These are phyloP conservation scores for Neurospora sublineolata DNA, from an alignment of 495 filamentous ascomycete genomes.

Conservation along the genomic window DNA sequence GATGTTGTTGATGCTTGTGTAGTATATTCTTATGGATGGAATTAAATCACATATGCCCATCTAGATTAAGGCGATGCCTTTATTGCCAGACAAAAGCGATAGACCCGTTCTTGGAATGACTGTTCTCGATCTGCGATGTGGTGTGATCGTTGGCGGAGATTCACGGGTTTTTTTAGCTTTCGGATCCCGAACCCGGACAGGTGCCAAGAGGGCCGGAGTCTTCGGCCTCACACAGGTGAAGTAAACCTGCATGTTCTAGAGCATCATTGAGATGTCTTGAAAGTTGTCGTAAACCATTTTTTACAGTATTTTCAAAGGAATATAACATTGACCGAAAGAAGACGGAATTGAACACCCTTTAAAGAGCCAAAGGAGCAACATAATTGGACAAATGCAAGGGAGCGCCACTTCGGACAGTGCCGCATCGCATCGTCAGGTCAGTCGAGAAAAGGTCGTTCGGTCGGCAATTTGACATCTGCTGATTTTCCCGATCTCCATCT, in stretches of 20 bases:
- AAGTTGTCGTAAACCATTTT: background rate
- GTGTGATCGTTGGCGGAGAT: background rate
- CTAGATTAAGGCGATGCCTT: background rate
- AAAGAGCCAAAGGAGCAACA: background rate
- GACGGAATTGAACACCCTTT: background rate
- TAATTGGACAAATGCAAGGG: background rate
- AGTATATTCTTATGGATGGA: background rate
- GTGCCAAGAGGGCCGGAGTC: background rate
- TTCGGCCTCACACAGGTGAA: background rate
- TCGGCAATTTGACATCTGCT: background rate
- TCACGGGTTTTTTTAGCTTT: background rate
- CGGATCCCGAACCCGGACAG: background rate
- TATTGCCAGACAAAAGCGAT: background rate
- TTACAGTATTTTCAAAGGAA: background rate
- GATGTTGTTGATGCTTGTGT: background rate
- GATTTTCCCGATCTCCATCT: background rate
- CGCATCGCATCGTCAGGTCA: background rate
- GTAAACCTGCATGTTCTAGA: background rate
- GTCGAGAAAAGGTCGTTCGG: background rate
- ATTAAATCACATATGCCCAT: background rate
- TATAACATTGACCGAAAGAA: background rate
- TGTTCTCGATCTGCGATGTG: background rate
- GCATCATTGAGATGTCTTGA: background rate
- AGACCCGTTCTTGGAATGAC: background rate
- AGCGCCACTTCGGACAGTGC: background rate